Evolutionary conservation across 768 basidiomycete genomes (phyloP).

Genomic region (Phaffia australis): DNA sequence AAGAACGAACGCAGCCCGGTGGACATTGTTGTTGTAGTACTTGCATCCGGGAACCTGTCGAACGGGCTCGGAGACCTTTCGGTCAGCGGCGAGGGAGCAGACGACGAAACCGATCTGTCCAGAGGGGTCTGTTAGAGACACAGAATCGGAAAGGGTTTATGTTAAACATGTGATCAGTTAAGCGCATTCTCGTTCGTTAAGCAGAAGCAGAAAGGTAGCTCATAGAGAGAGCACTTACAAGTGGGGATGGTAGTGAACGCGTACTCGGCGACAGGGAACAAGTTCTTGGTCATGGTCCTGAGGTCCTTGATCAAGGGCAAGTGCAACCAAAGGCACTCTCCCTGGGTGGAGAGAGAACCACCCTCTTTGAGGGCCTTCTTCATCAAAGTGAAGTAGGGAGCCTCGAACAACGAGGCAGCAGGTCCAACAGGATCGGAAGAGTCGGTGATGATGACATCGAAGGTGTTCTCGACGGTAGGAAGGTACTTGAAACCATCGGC

Average conservation of each 20-base stretch:
- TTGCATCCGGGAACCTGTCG: conserved; percentile 58
- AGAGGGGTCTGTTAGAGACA: conserved; percentile 52
- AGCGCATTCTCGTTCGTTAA: neutral
- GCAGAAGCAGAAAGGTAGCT: neutral
- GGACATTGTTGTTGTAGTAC: conserved; percentile 78
- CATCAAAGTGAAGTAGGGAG: conserved; percentile 91
- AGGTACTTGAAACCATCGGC: conserved; percentile 98
- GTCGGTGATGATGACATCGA: conserved; percentile 98
- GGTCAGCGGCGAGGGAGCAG: conserved; percentile 60
- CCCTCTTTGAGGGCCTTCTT: conserved; percentile 79
- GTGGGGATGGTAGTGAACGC: conserved; percentile 95
- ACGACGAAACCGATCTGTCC: conserved; percentile 94
- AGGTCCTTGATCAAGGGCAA: conserved; percentile 72
- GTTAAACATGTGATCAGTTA: neutral
- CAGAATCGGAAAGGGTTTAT: no score
- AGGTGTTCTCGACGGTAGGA: conserved; percentile 67
- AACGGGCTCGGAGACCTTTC: conserved; percentile 62
- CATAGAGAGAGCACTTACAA: conserved; percentile 38
- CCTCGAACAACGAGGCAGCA: conserved; percentile 84
- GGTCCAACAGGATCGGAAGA: conserved; percentile 97
- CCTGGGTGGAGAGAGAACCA: conserved; percentile 90
- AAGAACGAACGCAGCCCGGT: conserved; percentile 71
- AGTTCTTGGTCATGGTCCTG: conserved; percentile 51
- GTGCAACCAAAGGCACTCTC: conserved; percentile 91
- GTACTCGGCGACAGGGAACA: conserved; percentile 78